These are phyloP conservation scores for Tieghemostelium lacteum DNA, from an alignment of 78 protist genomes.

Conservation along the genomic window DNA sequence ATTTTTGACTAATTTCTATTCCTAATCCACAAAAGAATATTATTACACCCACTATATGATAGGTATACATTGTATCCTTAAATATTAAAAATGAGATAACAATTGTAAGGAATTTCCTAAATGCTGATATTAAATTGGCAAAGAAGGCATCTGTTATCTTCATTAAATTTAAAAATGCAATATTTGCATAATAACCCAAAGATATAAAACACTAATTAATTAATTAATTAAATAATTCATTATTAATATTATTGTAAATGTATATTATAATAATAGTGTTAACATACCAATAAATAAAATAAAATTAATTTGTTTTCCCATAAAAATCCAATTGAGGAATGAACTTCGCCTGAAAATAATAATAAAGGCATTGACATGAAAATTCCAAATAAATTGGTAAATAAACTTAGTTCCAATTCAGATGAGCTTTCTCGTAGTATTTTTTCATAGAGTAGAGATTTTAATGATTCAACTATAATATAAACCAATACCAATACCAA, in stretches of 20 bases:
- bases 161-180: conserved; percentile 42
- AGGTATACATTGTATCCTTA: conserved; percentile 9
- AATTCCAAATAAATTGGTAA: conserved; percentile 62
- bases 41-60: conserved; percentile 23
- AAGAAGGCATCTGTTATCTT: conserved; percentile 48
- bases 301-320: not conserved
- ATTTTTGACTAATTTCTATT: not conserved
- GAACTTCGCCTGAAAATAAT: conserved; percentile 41
- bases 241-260: not conserved
- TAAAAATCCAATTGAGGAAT: conserved; percentile 8
- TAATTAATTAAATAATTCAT: not conserved
- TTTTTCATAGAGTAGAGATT: conserved; percentile 65
- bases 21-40: conserved; percentile 34
- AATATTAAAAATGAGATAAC: conserved; percentile 45
- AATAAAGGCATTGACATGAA: conserved; percentile 46
- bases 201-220: conserved; percentile 28
- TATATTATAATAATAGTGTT: not conserved
- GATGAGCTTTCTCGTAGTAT: conserved; percentile 45
- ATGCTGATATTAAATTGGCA: conserved; percentile 36
- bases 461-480: conserved; percentile 50
- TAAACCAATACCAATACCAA: conserved; percentile 10
- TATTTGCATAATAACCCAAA: conserved; percentile 66
- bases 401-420: conserved; percentile 50
- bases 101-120: conserved; percentile 60
- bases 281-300: conserved; percentile 2